Evolutionary conservation across 441 rosid species (phyloP).

Genomic region (Pelargonium fulgidum): DNA sequence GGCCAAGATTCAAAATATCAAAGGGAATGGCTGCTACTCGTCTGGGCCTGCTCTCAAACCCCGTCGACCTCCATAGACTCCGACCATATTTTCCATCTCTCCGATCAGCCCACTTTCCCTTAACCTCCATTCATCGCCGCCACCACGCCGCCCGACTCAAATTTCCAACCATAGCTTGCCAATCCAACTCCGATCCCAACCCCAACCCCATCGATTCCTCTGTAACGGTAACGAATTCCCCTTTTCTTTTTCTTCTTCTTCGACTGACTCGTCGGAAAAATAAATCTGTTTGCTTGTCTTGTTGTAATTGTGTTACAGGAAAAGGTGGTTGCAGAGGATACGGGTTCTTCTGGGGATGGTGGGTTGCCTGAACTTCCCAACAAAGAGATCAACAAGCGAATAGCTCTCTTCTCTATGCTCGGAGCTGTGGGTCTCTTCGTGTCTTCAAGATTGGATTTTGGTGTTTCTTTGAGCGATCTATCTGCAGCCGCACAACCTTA

Average conservation of each 20-base stretch:
- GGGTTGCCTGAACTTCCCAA: constrained; percentile 55
- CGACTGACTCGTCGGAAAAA: not conserved
- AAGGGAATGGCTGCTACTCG: no score
- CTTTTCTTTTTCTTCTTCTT: not conserved
- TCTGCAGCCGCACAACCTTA: constrained; percentile 65
- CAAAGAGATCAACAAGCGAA: constrained; percentile 45
- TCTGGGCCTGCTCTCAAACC: constrained; percentile 19
- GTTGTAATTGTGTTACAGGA: constrained; percentile 32
- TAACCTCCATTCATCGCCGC: constrained; percentile 5
- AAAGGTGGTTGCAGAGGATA: constrained; percentile 28
- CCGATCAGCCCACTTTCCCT: constrained; percentile 20
- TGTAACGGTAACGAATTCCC: constrained; percentile 11
- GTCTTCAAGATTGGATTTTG: constrained; percentile 58
- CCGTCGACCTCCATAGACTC: constrained; percentile 40
- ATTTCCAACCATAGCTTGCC: constrained; percentile 37
- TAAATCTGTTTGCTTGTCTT: not conserved
- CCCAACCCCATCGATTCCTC: constrained; percentile 34
- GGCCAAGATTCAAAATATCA: no score
- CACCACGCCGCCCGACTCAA: constrained; percentile 20
- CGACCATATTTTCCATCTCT: constrained; percentile 28
- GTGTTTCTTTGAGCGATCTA: constrained; percentile 69
- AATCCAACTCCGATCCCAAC: constrained; percentile 19
- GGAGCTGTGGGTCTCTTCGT: constrained; percentile 57
- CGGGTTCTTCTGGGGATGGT: constrained; percentile 27
- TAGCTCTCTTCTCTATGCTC: constrained; percentile 47